Evolutionary conservation across 2,329 filamentous ascomycete genomes (phyloP).

Genomic region (Macroventuria anomochaeta): DNA sequence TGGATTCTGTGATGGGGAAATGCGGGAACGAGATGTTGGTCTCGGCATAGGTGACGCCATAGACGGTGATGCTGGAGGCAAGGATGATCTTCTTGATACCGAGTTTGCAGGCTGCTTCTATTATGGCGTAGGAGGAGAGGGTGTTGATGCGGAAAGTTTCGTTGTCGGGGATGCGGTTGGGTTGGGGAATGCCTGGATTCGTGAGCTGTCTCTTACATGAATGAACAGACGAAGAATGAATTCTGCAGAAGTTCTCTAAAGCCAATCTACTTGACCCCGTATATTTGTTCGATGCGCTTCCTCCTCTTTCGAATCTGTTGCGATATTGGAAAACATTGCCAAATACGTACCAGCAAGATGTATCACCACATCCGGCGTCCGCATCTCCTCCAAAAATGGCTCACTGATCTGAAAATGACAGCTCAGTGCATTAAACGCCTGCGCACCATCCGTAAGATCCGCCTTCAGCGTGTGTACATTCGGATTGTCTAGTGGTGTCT

Average conservation of each 20-base stretch:
- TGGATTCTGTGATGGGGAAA: constrained; percentile 65
- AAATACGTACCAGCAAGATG: constrained; percentile 60
- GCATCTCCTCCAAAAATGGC: constrained; percentile 43
- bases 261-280: too few species aligned
- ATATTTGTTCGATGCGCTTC: too few species aligned
- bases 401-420: constrained; percentile 61
- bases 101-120: constrained; percentile 66
- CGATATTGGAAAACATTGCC: not conserved
- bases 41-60: constrained; percentile 64
- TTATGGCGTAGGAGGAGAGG: constrained; percentile 60
- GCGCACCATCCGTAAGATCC: constrained; percentile 62
- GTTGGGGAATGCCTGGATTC: constrained; percentile 53
- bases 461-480: constrained; percentile 60
- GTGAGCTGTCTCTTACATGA: not conserved
- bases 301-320: too few species aligned
- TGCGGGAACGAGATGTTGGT: constrained; percentile 61
- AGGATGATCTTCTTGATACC: constrained; percentile 67
- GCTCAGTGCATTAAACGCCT: constrained; percentile 62
- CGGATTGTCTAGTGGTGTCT: constrained; percentile 53
- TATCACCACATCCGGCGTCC: constrained; percentile 64
- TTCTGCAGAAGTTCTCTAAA: too few species aligned
- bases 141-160: constrained; percentile 59
- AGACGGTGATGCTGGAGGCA: constrained; percentile 64
- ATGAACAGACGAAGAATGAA: too few species aligned
- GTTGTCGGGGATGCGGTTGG: constrained; percentile 66